Base-by-base conservation (phyloP, 768 basidiomycete species). In the Heimioporus sp. region DNA sequence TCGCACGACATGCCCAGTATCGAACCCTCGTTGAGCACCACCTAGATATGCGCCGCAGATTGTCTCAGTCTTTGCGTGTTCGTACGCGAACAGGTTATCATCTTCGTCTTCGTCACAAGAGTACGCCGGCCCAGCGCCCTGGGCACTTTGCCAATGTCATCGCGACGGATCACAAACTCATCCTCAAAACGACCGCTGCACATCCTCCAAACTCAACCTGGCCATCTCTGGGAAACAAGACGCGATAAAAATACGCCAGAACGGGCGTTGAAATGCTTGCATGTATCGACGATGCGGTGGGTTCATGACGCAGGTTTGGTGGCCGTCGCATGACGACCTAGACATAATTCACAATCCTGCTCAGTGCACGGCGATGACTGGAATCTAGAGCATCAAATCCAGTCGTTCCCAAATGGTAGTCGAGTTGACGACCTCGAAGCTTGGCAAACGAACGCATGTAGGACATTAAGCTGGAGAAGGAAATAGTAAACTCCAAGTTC, bases 201-300 rank as follows among this genome's bases (percentile, higher is more conserved):
- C 83, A 65, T 87, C 85, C 58, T 87, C 86, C 54, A 87, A 68
- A 59, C 83, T 83, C 44, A 88, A 67, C 38, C 86, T 88, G 1
- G 85, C 85, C 32, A 87, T 90, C 73, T 93, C 90, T 0, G 89
- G 89, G 76, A 89, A 92, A 65, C 82, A 86, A 54, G 68, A 75
- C 17, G 82, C 51, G 43, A 85, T 84, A n/a, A 91, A 92, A 10
- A 86, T 21, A 76, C 80, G 85, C n/a, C n/a, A n/a, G 11, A 86
- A 70, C 6, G 84, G n/a, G n/a, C n/a, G 90, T 63, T 93, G 90
- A 69, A 83, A 85, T 0, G 86, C 87, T 71, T 92, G 90, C 68
- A 92, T 81, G 40, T 86, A 21, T 43, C 35, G 9, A 5, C 4
- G 7, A 19, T 34, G 31, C 5, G 16, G 16, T 17, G 10, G 20